A percentile compares a stretch with the other conserved stretches of the same genome.
Evolutionary conservation across 768 basidiomycete genomes (phyloP).

Genomic region (Tubosaeta brunneosetosa): DNA sequence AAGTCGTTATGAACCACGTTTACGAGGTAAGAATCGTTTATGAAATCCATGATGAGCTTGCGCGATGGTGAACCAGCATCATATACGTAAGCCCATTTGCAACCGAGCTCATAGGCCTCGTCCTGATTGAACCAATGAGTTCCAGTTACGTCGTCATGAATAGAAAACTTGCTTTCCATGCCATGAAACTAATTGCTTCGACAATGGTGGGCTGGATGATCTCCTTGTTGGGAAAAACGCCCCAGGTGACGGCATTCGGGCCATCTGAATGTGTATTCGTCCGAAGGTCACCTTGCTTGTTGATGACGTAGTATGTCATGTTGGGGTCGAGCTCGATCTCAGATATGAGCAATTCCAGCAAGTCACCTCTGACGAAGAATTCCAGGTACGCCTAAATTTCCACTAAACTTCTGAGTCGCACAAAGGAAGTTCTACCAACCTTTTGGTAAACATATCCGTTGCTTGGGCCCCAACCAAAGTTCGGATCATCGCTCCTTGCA

Average conservation of each 20-base stretch:
- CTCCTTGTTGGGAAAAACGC: slow-evolving; percentile 96
- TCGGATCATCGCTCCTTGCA: slow-evolving; percentile 74
- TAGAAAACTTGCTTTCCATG: slow-evolving; percentile 73
- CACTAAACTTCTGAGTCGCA: background rate
- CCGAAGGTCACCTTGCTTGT: slow-evolving; percentile 88
- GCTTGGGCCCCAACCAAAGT: slow-evolving; percentile 90
- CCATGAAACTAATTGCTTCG: slow-evolving; percentile 97
- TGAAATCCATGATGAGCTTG: slow-evolving; percentile 69
- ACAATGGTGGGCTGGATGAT: slow-evolving; percentile 95
- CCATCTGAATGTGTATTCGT: slow-evolving; percentile 95
- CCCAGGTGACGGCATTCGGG: slow-evolving; percentile 99
- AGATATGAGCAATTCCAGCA: slow-evolving; percentile 67
- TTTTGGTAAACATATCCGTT: slow-evolving; percentile 97
- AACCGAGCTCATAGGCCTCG: slow-evolving; percentile 89
- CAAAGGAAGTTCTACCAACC: slow-evolving; percentile 36
- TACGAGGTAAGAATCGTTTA: slow-evolving; percentile 82
- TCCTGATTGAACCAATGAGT: slow-evolving; percentile 48
- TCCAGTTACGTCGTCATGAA: background rate
- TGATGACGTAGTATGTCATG: slow-evolving; percentile 97
- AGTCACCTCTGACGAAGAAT: slow-evolving; percentile 80
- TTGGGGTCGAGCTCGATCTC: slow-evolving; percentile 83
- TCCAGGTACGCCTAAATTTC: slow-evolving; percentile 81
- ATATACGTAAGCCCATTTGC: slow-evolving; percentile 88
- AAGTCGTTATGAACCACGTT: slow-evolving; percentile 98
- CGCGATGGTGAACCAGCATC: slow-evolving; percentile 70